Percentiles rank a stretch among this genome's conserved stretches.
These are phyloP conservation scores for Polyporus tsugae DNA, from an alignment of 1,284 basidiomycete genomes.

Conservation along the genomic window DNA sequence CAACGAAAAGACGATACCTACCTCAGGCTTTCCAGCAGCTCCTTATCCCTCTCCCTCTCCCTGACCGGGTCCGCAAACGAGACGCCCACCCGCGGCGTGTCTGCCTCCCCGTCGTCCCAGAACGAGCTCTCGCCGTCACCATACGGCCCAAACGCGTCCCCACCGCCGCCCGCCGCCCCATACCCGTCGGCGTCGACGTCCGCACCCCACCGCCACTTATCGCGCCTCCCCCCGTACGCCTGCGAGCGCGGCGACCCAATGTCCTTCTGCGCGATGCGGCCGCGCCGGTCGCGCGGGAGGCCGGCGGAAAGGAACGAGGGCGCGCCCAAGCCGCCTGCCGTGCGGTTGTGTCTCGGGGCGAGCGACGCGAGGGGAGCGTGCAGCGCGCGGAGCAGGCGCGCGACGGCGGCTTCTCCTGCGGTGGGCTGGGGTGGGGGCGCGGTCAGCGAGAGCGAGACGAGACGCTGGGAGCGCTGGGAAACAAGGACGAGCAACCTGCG, in stretches of 20 bases:
- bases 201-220: conserved; percentile 28
- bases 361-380: conserved; percentile 28
- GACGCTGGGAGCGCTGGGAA: conserved; percentile 64
- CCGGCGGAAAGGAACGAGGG: conserved; percentile 77
- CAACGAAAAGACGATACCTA: conserved; percentile 35
- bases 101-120: conserved; percentile 51
- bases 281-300: conserved; percentile 76
- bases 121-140: conserved; percentile 33
- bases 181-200: conserved; percentile 41
- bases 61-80: conserved; percentile 47
- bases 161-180: conserved; percentile 26
- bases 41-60: conserved; percentile 59
- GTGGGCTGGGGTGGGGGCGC: conserved; percentile 60
- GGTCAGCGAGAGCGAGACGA: conserved; percentile 60
- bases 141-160: conserved; percentile 20
- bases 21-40: conserved; percentile 65
- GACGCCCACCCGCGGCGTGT: conserved; percentile 57
- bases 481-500: conserved; percentile 79
- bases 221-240: conserved; percentile 23
- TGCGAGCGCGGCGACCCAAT: not conserved
- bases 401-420: conserved; percentile 68
- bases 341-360: conserved; percentile 43
- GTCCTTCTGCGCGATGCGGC: conserved; percentile 69
- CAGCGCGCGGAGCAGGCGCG: conserved; percentile 67
- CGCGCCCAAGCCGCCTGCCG: conserved; percentile 51